phyloP scores from a whole-genome alignment of 305 asterid species.

The Fraxinus dipetala region DNA sequence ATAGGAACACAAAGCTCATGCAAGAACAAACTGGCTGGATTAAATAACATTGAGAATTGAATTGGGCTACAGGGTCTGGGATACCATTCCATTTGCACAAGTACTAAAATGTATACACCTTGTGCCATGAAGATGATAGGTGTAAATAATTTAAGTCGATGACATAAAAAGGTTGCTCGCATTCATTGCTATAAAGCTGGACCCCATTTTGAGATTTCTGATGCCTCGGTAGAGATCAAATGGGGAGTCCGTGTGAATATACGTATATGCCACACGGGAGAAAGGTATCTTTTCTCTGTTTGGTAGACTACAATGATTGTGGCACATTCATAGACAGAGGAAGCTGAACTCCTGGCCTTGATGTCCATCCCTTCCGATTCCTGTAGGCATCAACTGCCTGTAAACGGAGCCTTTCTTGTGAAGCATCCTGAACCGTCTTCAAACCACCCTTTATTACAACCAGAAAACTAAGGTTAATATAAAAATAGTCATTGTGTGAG shows the following conservation, averaged over 20 bases:
- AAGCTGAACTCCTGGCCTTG: constrained; percentile 82
- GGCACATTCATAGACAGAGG: constrained; percentile 39
- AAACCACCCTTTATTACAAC: constrained; percentile 42
- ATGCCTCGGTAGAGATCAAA: background rate
- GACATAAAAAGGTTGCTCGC: background rate
- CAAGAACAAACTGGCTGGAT: background rate
- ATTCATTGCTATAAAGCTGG: background rate
- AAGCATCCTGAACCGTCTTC: constrained; percentile 58
- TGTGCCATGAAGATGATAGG: background rate
- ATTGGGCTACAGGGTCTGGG: background rate
- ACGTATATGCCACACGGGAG: background rate
- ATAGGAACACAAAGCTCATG: background rate
- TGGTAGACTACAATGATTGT: constrained; percentile 23
- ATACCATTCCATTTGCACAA: background rate
- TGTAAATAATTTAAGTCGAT: background rate
- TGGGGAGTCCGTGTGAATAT: background rate
- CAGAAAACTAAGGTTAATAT: constrained; percentile 12
- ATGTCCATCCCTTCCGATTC: constrained; percentile 73
- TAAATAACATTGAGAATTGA: background rate
- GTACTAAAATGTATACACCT: background rate
- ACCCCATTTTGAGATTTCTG: background rate
- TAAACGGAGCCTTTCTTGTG: constrained; percentile 81
- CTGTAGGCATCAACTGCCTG: constrained; percentile 85
- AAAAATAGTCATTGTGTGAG: background rate
- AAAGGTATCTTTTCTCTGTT: background rate